These are phyloP conservation scores for Didymella arachidicola DNA, from an alignment of 2,329 filamentous ascomycete genomes.

Conservation along the genomic window DNA sequence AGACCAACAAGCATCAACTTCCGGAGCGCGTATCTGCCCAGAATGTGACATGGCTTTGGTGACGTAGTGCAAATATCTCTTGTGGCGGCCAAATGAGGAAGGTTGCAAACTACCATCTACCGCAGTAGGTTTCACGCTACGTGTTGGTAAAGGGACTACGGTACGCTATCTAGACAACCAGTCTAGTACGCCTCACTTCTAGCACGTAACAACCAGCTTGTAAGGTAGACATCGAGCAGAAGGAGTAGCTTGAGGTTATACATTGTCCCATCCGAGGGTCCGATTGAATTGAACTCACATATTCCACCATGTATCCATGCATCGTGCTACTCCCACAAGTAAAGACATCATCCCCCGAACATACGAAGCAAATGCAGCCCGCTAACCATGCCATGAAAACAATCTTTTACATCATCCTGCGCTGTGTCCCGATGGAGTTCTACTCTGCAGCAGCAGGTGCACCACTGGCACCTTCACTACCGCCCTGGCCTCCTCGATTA, in stretches of 20 bases:
- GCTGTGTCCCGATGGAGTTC: background rate
- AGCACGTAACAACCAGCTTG: background rate
- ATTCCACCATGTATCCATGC: background rate
- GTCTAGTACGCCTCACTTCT: background rate
- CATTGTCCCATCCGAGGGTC: background rate
- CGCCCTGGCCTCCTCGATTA: constrained; percentile 29
- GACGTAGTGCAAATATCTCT: background rate
- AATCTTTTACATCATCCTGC: constrained; percentile 9
- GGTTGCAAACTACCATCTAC: background rate
- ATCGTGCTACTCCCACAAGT: background rate
- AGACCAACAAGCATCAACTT: too few species aligned
- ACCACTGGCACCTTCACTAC: constrained; percentile 23
- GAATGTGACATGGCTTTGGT: too few species aligned
- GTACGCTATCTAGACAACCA: background rate
- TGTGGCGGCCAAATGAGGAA: constrained; percentile 1
- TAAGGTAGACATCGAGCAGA: background rate
- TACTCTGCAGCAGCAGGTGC: constrained; percentile 20
- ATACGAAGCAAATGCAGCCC: constrained; percentile 19
- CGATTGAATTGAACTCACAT: background rate
- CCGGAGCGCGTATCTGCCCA: too few species aligned
- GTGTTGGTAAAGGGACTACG: background rate
- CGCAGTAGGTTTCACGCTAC: constrained; percentile 13
- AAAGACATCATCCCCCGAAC: background rate
- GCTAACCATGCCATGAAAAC: constrained; percentile 19
- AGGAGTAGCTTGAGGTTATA: background rate